These are phyloP conservation scores for Aphanomyces astaci DNA, from an alignment of 352 stramenopile species.

Conservation along the genomic window DNA sequence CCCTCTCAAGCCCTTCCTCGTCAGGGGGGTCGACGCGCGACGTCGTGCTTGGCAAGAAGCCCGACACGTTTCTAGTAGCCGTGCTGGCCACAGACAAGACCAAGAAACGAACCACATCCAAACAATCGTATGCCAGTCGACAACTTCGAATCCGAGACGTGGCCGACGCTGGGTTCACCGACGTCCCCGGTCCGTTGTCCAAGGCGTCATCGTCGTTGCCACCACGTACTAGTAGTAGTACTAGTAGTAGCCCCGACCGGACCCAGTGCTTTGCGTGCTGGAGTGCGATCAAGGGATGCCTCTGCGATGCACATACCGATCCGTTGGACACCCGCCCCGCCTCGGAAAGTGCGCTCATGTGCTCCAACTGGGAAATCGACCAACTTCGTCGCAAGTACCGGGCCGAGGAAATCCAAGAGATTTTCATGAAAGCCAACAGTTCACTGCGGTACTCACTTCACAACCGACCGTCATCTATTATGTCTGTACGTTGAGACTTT, in stretches of 20 bases:
- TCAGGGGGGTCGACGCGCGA: conserved; percentile 30
- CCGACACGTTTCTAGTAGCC: conserved; percentile 53
- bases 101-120: conserved; percentile 20
- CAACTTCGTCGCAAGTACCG: conserved; percentile 79
- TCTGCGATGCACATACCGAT: conserved; percentile 60
- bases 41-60: conserved; percentile 54
- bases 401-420: conserved; percentile 88
- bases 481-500: too few relatives aligned
- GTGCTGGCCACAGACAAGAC: conserved; percentile 34
- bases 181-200: too few relatives aligned
- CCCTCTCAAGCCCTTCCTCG: neutral
- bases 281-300: conserved; percentile 78
- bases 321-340: conserved; percentile 41
- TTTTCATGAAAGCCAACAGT: conserved; percentile 84
- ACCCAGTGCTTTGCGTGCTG: conserved; percentile 90
- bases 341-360: conserved; percentile 82
- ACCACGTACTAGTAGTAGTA: too few relatives aligned
- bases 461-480: neutral
- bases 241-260: conserved; percentile 2
- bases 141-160: conserved; percentile 67
- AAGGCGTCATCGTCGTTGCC: too few relatives aligned
- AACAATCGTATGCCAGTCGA: conserved; percentile 21
- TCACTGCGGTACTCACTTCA: conserved; percentile 63
- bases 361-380: conserved; percentile 87
- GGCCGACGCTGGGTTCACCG: conserved; percentile 55